Base-by-base conservation (phyloP, 768 basidiomycete species). In the Strobilomyces confusus region DNA sequence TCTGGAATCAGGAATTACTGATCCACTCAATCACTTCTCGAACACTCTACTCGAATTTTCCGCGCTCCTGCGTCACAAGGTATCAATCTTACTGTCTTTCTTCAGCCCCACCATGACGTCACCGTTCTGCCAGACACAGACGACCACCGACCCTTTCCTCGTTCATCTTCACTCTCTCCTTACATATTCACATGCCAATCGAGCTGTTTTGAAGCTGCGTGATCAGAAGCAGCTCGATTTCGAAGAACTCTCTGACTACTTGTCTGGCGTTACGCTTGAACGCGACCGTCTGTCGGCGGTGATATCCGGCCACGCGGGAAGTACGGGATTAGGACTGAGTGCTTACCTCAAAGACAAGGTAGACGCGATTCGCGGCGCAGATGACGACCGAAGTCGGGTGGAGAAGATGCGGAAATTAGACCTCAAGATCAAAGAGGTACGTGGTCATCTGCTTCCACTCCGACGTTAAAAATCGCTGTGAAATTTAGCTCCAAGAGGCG, bases 151-250 rank as follows among this genome's bases (percentile, higher is more conserved):
- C 65, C 94, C 95, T 5, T 88, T 97, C 71, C 82, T 98, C 36
- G 73, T 86, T 26, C 92, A 95, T 64, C 76, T 98, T 1, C 93
- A 97, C 64, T 92, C 94, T 2, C 78, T 98, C 7, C 76, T 94
- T n/a, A 80, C 85, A n/a, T 98, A 98, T 71, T 92, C 93, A 2
- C 86, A 92, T 65, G 86, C 91, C 29, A 95, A 98, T 60, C 86
- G 92, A 48, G 84, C 88, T n/a, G 92, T 98, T 20, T 80, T 99
- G 59, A 95, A 92, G 70, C 79, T 97, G 29, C 85, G 97, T 42
- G 97, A 98, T 68, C 97, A 98, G 72, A 99, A 98, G 70, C 97
- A 99, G 69, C 82, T 98, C 51, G 97, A 99, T 66, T 95, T 98
- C 58, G 97, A 99, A 72, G 95, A 98, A 68, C 80, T 98, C 9